Evolutionary conservation across 306 rosid genomes (phyloP).

Genomic region (Hippophae rhamnoides): DNA sequence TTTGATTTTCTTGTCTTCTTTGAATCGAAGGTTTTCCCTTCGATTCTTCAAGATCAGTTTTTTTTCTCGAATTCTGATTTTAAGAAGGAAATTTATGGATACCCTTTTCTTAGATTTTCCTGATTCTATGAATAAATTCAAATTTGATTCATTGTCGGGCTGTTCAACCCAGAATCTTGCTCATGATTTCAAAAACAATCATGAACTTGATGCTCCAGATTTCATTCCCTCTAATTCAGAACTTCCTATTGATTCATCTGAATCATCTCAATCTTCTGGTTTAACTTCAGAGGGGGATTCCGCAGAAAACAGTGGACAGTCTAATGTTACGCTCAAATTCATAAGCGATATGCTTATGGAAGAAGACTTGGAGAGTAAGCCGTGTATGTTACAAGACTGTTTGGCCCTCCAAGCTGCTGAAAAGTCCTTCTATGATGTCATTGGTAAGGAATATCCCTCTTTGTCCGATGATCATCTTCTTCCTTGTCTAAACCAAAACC

Average conservation of each 20-base stretch:
- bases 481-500: neutral
- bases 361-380: constrained; percentile 26
- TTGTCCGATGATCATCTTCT: constrained; percentile 4
- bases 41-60: neutral
- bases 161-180: constrained; percentile 20
- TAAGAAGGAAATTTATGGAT: constrained; percentile 13
- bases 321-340: constrained; percentile 23
- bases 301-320: constrained; percentile 20
- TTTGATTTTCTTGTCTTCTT: no score
- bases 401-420: constrained; percentile 35
- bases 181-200: constrained; percentile 20
- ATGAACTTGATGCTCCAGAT: constrained; percentile 21
- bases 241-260: constrained; percentile 5
- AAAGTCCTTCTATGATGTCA: constrained; percentile 25
- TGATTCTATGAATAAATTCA: constrained; percentile 25
- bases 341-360: constrained; percentile 30
- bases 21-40: no score
- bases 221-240: constrained; percentile 19
- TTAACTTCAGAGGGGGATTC: constrained; percentile 28
- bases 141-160: constrained; percentile 17
- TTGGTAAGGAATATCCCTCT: constrained; percentile 22
- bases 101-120: constrained; percentile 26
- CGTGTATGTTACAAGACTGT: constrained; percentile 22
- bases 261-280: constrained; percentile 16
- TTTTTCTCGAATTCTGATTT: no score